A percentile compares a stretch with the other conserved stretches of the same genome.
Conservation (phyloP, 805 yeast genomes). For the Saturnispora zaruensis region DNA sequence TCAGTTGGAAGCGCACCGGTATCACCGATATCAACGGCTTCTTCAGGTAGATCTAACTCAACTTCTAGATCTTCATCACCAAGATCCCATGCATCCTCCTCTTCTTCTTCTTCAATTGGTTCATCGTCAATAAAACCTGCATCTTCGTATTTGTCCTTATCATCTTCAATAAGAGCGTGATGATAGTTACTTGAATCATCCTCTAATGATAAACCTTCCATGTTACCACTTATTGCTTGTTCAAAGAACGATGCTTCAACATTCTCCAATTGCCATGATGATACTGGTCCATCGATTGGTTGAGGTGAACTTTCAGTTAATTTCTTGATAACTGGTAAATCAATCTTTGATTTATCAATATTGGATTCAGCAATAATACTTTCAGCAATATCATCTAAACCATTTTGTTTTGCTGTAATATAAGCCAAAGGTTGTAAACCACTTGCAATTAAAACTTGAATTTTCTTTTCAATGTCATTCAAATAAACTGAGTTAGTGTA, state of each 20-base stretch:
- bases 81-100: constrained; percentile 57
- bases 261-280: constrained; percentile 78
- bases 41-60: constrained; percentile 37
- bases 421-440: constrained; percentile 88
- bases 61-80: constrained; percentile 61
- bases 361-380: constrained; percentile 66
- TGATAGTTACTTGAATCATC: constrained; percentile 14
- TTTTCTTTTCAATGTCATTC: constrained; percentile 67
- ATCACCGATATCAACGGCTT: constrained; percentile 23
- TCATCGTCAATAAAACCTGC: constrained; percentile 30
- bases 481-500: constrained; percentile 76
- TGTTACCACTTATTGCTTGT: constrained; percentile 68
- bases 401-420: constrained; percentile 82
- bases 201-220: constrained; percentile 50
- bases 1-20: constrained; percentile 40
- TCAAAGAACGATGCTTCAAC: constrained; percentile 76
- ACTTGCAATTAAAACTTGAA: constrained; percentile 61
- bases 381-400: constrained; percentile 67
- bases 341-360: constrained; percentile 50
- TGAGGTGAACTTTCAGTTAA: constrained; percentile 36
- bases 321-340: constrained; percentile 28
- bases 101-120: constrained; percentile 44
- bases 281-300: constrained; percentile 36
- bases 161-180: constrained; percentile 19
- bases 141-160: constrained; percentile 12